Evolutionary conservation across 2,329 filamentous ascomycete genomes (phyloP).

Genomic region (Dactylonectria macrodidyma): DNA sequence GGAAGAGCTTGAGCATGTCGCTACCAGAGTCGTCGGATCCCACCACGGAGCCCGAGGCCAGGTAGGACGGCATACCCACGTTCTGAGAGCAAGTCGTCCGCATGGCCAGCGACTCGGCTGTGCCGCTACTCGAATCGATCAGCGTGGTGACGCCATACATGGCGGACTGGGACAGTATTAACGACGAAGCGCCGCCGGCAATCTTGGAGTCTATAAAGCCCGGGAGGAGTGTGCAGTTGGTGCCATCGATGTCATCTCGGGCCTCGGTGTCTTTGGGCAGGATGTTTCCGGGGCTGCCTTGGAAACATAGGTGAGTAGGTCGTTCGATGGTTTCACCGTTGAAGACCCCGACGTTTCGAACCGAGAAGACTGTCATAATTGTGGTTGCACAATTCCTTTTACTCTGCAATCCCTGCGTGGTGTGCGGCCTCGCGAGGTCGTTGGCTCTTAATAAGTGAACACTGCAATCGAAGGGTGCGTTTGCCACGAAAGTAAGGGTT

Average conservation of each 20-base stretch:
- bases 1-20: constrained; percentile 5
- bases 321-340: constrained; percentile 7
- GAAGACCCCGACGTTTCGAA: constrained; percentile 14
- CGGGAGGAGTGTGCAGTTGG: constrained; percentile 31
- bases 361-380: too few relatives aligned
- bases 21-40: constrained; percentile 5
- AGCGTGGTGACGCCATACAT: constrained; percentile 31
- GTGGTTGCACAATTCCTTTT: too few relatives aligned
- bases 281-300: constrained; percentile 30
- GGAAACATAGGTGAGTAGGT: constrained; percentile 8
- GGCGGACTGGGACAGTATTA: constrained; percentile 12
- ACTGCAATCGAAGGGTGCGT: too few relatives aligned
- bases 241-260: constrained; percentile 53
- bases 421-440: too few relatives aligned
- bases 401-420: too few relatives aligned
- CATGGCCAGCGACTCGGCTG: too few relatives aligned
- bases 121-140: neutral
- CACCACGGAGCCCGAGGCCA: constrained; percentile 26
- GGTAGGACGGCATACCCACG: constrained; percentile 23
- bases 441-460: too few relatives aligned
- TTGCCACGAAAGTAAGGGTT: too few relatives aligned
- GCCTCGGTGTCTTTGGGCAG: neutral
- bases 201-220: constrained; percentile 37
- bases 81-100: too few relatives aligned
- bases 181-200: constrained; percentile 9